Conservation (phyloP, 202 grass and related monocot species). For the Schoenoplectus tabernaemontani region DNA sequence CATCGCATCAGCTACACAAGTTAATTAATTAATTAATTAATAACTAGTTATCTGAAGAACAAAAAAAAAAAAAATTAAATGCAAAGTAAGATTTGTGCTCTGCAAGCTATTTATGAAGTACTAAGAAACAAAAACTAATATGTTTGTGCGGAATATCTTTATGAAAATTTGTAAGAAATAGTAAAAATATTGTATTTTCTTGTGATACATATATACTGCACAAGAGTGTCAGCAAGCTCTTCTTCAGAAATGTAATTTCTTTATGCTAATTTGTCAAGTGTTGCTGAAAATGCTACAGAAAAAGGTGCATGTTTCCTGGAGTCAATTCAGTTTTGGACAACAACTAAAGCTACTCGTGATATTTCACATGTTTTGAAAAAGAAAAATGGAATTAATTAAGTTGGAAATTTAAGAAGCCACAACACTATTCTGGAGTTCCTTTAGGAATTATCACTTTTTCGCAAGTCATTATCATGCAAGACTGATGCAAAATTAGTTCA, state of each 20-base stretch:
- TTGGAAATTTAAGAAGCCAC: not conserved
- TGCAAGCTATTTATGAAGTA: not conserved
- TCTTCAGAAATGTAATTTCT: not conserved
- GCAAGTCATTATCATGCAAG: conserved; percentile 8
- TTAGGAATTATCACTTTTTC: not conserved
- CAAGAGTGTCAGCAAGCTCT: not conserved
- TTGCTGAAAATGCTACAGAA: not conserved
- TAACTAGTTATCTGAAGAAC: not conserved
- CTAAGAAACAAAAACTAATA: not conserved
- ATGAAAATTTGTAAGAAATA: not conserved
- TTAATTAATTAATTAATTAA: conserved; percentile 16
- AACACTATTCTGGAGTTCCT: not conserved
- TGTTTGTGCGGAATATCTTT: not conserved
- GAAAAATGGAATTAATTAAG: not conserved
- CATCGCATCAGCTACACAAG: conserved; percentile 83
- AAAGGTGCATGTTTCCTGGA: not conserved
- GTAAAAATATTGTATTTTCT: not conserved
- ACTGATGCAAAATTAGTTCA: conserved; percentile 8
- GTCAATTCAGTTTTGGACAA: not conserved
- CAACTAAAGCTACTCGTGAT: not conserved
- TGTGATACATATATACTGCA: not conserved
- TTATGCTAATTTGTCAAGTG: not conserved
- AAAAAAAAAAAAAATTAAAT: not conserved
- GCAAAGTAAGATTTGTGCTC: not conserved
- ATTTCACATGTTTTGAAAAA: not conserved